These are phyloP conservation scores for Clavispora phyllophila DNA, from an alignment of 805 yeast genomes.

Conservation along the genomic window DNA sequence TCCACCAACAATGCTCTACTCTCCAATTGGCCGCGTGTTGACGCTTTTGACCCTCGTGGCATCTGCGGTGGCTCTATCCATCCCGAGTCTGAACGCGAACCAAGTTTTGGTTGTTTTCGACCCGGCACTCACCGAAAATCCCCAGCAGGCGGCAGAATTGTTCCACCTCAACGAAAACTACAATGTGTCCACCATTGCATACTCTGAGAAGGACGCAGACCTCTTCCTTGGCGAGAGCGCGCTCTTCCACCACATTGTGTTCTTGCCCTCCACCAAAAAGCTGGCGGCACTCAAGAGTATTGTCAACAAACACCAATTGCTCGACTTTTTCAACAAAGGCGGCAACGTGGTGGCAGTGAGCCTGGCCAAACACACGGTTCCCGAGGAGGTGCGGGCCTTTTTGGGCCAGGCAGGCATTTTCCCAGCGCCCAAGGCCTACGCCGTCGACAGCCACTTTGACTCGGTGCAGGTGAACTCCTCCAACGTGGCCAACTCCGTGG, in stretches of 20 bases:
- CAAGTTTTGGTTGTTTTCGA: conserved; percentile 33
- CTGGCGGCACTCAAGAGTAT: conserved; percentile 28
- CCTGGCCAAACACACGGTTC: conserved; percentile 39
- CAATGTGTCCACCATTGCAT: conserved; percentile 17
- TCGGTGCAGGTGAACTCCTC: conserved; percentile 27
- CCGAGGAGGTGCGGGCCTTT: conserved; percentile 50
- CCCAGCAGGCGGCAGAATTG: conserved; percentile 6
- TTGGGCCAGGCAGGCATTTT: conserved; percentile 77
- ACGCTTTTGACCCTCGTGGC: conserved; percentile 10
- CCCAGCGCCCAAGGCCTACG: conserved; percentile 73
- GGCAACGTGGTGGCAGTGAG: conserved; percentile 68
- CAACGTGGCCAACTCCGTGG: conserved; percentile 21
- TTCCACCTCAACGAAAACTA: conserved; percentile 9
- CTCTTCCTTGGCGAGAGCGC: conserved; percentile 22
- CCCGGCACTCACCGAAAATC: conserved; percentile 13
- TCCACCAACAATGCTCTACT: conserved; percentile 7
- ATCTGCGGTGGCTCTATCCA: conserved; percentile 4
- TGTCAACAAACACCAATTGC: conserved; percentile 36
- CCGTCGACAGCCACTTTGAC: conserved; percentile 61
- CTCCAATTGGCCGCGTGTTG: conserved; percentile 12
- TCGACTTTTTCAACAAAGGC: conserved; percentile 58
- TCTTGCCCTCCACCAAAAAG: conserved; percentile 34
- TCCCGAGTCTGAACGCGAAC: conserved; percentile 3
- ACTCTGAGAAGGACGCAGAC: conserved; percentile 16
- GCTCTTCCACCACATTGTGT: conserved; percentile 26